phyloP scores from a whole-genome alignment of 2,329 filamentous ascomycete species.

The Catunica adiposa region DNA sequence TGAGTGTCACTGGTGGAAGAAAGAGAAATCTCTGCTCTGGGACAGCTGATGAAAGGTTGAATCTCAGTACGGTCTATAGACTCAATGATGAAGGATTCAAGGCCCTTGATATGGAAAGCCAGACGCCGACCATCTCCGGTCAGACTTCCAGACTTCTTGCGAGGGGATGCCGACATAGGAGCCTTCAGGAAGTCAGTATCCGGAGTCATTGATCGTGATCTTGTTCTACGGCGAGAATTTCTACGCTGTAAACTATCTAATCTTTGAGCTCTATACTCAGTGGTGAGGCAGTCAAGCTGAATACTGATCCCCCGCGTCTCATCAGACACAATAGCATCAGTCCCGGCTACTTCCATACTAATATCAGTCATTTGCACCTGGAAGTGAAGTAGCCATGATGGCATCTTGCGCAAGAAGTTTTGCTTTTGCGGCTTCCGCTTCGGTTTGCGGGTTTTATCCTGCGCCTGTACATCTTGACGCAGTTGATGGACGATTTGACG shows the following conservation, averaged over 20 bases:
- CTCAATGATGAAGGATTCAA: slow-evolving; percentile 86
- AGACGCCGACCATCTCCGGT: slow-evolving; percentile 63
- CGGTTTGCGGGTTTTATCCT: slow-evolving; percentile 22
- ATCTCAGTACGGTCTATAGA: slow-evolving; percentile 67
- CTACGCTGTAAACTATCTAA: slow-evolving; percentile 45
- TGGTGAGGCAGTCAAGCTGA: slow-evolving; percentile 73
- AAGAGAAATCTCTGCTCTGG: slow-evolving; percentile 72
- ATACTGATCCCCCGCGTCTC: slow-evolving; percentile 69
- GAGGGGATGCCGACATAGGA: slow-evolving; percentile 20
- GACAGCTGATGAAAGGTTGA: slow-evolving; percentile 73
- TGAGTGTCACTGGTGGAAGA: slow-evolving; percentile 74
- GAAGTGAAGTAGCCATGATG: slow-evolving; percentile 69
- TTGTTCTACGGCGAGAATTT: slow-evolving; percentile 50
- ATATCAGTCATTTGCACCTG: slow-evolving; percentile 78
- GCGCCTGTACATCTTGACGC: slow-evolving; percentile 40
- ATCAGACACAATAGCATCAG: slow-evolving; percentile 68
- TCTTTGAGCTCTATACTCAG: slow-evolving; percentile 75
- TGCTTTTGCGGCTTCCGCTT: slow-evolving; percentile 37
- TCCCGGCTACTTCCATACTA: slow-evolving; percentile 75
- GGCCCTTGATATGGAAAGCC: slow-evolving; percentile 60
- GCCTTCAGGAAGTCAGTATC: slow-evolving; percentile 44
- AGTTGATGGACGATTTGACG: slow-evolving; percentile 82
- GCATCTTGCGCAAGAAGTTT: slow-evolving; percentile 63
- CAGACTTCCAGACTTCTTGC: slow-evolving; percentile 36
- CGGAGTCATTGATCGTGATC: slow-evolving; percentile 53